Percentiles rank a stretch among this genome's conserved stretches.
phyloP scores from a whole-genome alignment of 352 stramenopile species.

The Phytophthora citricola region DNA sequence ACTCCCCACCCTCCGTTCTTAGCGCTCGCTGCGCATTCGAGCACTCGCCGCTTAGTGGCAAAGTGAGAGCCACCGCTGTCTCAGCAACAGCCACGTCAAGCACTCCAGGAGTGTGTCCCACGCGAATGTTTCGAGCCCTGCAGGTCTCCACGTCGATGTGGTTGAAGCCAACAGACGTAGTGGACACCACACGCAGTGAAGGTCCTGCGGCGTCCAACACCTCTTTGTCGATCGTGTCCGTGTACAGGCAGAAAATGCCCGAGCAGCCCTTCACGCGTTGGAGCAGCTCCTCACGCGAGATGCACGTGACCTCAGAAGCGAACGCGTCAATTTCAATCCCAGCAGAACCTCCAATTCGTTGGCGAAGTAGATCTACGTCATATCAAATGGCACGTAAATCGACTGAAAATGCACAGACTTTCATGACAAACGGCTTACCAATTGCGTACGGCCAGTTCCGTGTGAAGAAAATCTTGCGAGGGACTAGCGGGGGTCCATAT shows the following conservation, averaged over 20 bases:
- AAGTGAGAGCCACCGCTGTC: slow-evolving; percentile 72
- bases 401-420: neutral
- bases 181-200: slow-evolving; percentile 68
- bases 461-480: slow-evolving; percentile 69
- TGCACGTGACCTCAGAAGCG: slow-evolving; percentile 38
- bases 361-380: slow-evolving; percentile 24
- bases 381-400: neutral
- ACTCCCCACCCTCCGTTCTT: slow-evolving; percentile 75
- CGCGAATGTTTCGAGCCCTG: slow-evolving; percentile 59
- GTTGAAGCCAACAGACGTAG: slow-evolving; percentile 90
- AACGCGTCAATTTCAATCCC: slow-evolving; percentile 34
- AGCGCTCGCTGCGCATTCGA: slow-evolving; percentile 77
- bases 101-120: slow-evolving; percentile 88
- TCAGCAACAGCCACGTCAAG: slow-evolving; percentile 82
- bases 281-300: slow-evolving; percentile 55
- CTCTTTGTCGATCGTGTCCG: slow-evolving; percentile 68
- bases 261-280: slow-evolving; percentile 46
- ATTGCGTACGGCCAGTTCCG: slow-evolving; percentile 67
- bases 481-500: slow-evolving; percentile 21
- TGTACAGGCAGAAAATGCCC: slow-evolving; percentile 67
- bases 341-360: slow-evolving; percentile 17
- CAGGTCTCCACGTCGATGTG: slow-evolving; percentile 90
- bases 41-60: slow-evolving; percentile 53
- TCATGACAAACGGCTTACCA: slow-evolving; percentile 28
- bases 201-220: slow-evolving; percentile 59